These are phyloP conservation scores for Solanum sparsipilum DNA, from an alignment of 257 asterid genomes.

Conservation along the genomic window DNA sequence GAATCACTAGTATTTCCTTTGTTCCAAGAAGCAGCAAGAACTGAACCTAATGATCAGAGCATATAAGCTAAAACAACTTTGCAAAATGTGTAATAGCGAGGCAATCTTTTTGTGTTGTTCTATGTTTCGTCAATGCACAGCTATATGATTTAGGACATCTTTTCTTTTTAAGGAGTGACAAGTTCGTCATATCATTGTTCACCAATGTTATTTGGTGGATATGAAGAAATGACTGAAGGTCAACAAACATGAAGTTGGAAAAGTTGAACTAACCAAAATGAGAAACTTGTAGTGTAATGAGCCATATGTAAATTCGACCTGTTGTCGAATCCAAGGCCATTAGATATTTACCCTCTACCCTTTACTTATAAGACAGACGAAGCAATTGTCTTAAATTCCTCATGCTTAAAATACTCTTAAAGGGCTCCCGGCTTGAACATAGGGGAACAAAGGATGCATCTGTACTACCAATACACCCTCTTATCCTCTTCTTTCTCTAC, in stretches of 20 bases:
- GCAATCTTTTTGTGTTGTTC: neutral
- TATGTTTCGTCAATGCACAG: neutral
- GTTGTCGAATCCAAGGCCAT: neutral
- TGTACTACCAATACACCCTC: neutral
- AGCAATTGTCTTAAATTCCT: neutral
- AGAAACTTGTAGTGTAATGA: neutral
- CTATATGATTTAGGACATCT: neutral
- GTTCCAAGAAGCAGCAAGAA: neutral
- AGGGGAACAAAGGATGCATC: neutral
- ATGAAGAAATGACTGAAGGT: neutral
- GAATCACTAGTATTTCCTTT: neutral
- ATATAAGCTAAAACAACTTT: neutral
- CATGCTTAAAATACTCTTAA: neutral
- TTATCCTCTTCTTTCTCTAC: neutral
- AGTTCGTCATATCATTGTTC: neutral
- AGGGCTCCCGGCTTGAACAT: neutral
- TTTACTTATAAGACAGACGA: neutral
- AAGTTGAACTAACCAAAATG: neutral
- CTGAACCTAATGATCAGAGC: neutral
- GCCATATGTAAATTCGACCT: neutral
- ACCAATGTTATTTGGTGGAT: neutral
- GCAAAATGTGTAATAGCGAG: neutral
- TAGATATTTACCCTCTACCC: neutral
- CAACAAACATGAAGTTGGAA: neutral
- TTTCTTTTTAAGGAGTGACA: neutral